A percentile compares a stretch with the other conserved stretches of the same genome.
Evolutionary conservation across 2,329 filamentous ascomycete genomes (phyloP).

Genomic region (Fusarium neocosmosporiellum): DNA sequence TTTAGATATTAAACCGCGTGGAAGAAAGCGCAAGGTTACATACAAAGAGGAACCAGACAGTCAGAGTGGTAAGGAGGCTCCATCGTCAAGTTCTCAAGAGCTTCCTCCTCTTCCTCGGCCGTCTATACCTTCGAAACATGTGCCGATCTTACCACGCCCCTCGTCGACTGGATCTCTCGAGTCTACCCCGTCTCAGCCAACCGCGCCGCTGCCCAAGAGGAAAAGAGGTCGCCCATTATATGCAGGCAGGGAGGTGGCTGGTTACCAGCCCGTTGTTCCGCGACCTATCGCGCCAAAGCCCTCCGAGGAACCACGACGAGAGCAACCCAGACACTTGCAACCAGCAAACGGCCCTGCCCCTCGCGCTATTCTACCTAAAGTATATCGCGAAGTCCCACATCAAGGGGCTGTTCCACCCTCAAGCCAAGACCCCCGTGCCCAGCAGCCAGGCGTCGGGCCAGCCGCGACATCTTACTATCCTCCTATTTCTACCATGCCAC

Average conservation of each 20-base stretch:
- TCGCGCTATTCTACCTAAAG: background rate
- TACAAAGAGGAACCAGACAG: conserved; percentile 47
- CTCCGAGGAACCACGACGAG: conserved; percentile 21
- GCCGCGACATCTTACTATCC: background rate
- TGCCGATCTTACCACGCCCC: conserved; percentile 42
- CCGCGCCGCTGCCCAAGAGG: conserved; percentile 40
- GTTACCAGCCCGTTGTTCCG: conserved; percentile 47
- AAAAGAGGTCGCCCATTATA: conserved; percentile 61
- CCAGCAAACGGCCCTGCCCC: conserved; percentile 23
- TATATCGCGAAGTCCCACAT: background rate
- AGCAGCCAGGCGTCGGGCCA: background rate
- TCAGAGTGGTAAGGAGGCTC: conserved; percentile 34
- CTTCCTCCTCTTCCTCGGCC: conserved; percentile 5
- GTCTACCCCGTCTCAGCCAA: conserved; percentile 1
- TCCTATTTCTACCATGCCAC: background rate
- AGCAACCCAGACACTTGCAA: background rate
- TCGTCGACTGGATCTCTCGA: conserved; percentile 16
- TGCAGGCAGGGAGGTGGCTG: conserved; percentile 53
- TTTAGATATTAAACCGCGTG: conserved; percentile 48
- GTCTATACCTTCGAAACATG: background rate
- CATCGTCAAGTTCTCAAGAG: conserved; percentile 2
- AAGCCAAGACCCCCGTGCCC: background rate
- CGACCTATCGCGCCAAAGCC: conserved; percentile 48
- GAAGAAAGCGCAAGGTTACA: conserved; percentile 46
- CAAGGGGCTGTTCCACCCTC: background rate